Percentiles rank a stretch among this genome's conserved stretches.
Conservation (phyloP, 140 eudicot genomes). For the Senecio squalidus region DNA sequence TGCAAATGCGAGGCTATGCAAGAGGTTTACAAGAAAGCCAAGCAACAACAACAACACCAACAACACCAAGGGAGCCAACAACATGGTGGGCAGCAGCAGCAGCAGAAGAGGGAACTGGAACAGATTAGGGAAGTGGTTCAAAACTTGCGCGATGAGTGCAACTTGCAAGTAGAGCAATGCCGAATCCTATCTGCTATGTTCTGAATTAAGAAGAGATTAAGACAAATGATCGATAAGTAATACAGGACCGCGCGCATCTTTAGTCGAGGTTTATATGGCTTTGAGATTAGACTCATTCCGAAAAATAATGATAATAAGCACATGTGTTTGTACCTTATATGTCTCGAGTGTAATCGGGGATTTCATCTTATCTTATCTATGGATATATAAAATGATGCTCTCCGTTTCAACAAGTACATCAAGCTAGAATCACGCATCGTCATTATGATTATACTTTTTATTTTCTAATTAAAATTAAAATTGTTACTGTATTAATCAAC, state of each 20-base stretch:
- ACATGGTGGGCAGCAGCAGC: background rate
- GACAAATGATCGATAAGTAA: background rate
- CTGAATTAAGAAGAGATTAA: background rate
- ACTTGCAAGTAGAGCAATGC: slow-evolving; percentile 12
- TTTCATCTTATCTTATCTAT: slow-evolving; percentile 3
- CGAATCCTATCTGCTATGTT: slow-evolving; percentile 11
- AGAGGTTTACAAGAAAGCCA: slow-evolving; percentile 5
- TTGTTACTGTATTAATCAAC: too few relatives aligned
- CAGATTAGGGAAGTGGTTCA: background rate
- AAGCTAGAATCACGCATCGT: too few relatives aligned
- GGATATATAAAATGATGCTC: background rate
- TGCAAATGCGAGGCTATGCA: slow-evolving; percentile 20
- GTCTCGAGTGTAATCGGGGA: background rate
- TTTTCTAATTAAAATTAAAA: too few relatives aligned
- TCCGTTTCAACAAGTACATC: too few relatives aligned
- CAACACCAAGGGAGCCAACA: background rate
- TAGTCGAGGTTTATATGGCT: background rate
- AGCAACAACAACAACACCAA: background rate
- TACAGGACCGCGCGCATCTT: background rate
- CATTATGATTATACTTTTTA: too few relatives aligned
- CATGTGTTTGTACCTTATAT: background rate
- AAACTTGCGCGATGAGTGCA: background rate
- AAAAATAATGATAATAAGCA: background rate
- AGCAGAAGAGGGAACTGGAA: background rate
- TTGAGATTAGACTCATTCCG: background rate